Evolutionary conservation across 331 rosid species (phyloP).

Genomic region (Quercus phellos): DNA sequence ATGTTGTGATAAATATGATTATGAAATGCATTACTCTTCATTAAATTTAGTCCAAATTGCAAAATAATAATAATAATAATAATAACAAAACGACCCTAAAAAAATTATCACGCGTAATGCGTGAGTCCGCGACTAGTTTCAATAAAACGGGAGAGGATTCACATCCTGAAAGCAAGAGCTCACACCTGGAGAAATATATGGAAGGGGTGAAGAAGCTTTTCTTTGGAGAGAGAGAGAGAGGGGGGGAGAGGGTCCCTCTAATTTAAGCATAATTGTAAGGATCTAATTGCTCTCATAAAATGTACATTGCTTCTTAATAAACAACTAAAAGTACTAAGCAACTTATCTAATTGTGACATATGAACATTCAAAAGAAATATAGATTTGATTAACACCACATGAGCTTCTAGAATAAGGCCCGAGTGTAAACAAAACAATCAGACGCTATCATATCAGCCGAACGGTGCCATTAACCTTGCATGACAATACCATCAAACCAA

Average conservation of each 20-base stretch:
- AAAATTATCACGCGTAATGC: too few species aligned
- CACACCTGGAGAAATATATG: not conserved
- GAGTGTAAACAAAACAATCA: slow-evolving; percentile 12
- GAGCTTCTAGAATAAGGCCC: slow-evolving; percentile 16
- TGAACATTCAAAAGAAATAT: slow-evolving; percentile 9
- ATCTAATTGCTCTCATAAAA: slow-evolving; percentile 16
- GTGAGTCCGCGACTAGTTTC: too few species aligned
- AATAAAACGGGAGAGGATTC: too few species aligned
- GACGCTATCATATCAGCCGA: slow-evolving; percentile 19
- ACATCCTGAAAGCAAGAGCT: not conserved
- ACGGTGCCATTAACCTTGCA: slow-evolving; percentile 30
- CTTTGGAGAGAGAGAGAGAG: not conserved
- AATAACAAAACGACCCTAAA: too few species aligned
- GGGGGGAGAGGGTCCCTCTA: not conserved
- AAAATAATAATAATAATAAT: too few species aligned
- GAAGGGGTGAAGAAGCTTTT: not conserved
- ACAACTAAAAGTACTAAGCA: not conserved
- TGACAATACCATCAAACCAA: slow-evolving; percentile 14
- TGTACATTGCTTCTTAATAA: slow-evolving; percentile 33
- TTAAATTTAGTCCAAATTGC: too few species aligned
- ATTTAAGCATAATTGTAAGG: slow-evolving; percentile 8
- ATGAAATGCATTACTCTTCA: too few species aligned
- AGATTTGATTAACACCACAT: slow-evolving; percentile 5
- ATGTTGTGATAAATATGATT: too few species aligned
- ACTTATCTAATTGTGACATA: slow-evolving; percentile 8